Base-by-base conservation (phyloP, 768 basidiomycete species). In the Lactarius pseudohatsudake region DNA sequence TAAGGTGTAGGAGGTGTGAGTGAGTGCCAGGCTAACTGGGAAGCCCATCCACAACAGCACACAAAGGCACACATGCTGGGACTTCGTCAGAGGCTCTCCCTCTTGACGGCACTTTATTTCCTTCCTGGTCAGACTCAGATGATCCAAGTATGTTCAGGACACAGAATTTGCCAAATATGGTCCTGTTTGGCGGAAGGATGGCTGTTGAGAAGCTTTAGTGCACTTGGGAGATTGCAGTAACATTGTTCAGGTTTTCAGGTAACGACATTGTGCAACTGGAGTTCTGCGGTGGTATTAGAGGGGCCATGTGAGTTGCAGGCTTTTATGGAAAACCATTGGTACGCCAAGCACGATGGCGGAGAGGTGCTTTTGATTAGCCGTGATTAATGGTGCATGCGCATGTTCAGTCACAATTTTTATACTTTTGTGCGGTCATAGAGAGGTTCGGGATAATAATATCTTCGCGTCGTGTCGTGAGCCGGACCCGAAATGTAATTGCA, bases 1-100 rank as follows among this genome's bases (percentile, higher is more conserved):
- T 90, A 92, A 73, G 92, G 92, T 38, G 87, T 94, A 4, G 94
- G 94, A 11, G 96, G 91, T 74, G 80, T 91, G 72, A 94, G 93
- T 74, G 94, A 96, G 77, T 26, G 91, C 91, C 0, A 85, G 95
- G 13, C 81, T 96, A 54, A 91, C 88, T 0, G 80, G 81, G 16
- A 75, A 74, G 18, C 83, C 86, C 2, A 88, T 92, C 32, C 74
- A 74, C 45, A 91, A 93, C 75, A 72, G 81, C 68, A 93, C 91
- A 0, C 88, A 89, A 71, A 91, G 89, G 2, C 94, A 94, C 76
- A 75, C 11, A 94, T 91, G 0, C 81, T 34, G 86, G 90, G 73
- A 71, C 10, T 36, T 36, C 34, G 34, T 10, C 34, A 36, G 34
- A 38, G 38, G 38, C 38, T 13, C 15, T 95, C 78, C 92, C 92